These are phyloP conservation scores for Phytophthora crassamura DNA, from an alignment of 352 stramenopile genomes.

Conservation along the genomic window DNA sequence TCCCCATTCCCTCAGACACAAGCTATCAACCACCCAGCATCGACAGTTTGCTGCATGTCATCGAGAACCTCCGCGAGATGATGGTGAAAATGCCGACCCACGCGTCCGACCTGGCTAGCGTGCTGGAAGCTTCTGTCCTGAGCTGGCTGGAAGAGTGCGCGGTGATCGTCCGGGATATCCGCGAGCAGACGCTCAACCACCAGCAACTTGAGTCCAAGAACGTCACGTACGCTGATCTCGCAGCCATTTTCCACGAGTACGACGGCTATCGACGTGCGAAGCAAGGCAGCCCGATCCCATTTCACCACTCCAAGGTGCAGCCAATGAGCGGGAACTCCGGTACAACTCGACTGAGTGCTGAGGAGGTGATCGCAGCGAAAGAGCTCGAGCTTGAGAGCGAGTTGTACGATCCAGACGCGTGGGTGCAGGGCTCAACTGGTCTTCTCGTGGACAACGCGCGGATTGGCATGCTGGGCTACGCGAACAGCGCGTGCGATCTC, in stretches of 20 bases:
- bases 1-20: constrained; percentile 73
- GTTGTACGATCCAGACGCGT: constrained; percentile 66
- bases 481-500: constrained; percentile 78
- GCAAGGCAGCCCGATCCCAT: constrained; percentile 57
- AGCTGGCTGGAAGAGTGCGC: constrained; percentile 81
- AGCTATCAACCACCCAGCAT: constrained; percentile 80
- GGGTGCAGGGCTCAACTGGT: constrained; percentile 51
- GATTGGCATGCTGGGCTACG: constrained; percentile 80
- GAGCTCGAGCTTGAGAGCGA: constrained; percentile 71
- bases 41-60: constrained; percentile 78
- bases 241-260: constrained; percentile 70
- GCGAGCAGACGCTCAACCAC: constrained; percentile 79
- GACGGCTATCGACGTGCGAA: constrained; percentile 71
- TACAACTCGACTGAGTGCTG: constrained; percentile 22
- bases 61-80: constrained; percentile 71
- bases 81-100: constrained; percentile 76
- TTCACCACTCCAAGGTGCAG: constrained; percentile 56
- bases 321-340: constrained; percentile 2
- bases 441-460: constrained; percentile 79
- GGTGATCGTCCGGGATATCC: constrained; percentile 77
- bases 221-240: constrained; percentile 63
- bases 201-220: constrained; percentile 57
- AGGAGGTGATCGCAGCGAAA: constrained; percentile 57
- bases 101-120: constrained; percentile 58
- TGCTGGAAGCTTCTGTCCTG: constrained; percentile 68